Percentiles rank a stretch among this genome's conserved stretches.
Conservation (phyloP, 2,329 filamentous ascomycete species). For the Aspergillus quadricinctus region DNA sequence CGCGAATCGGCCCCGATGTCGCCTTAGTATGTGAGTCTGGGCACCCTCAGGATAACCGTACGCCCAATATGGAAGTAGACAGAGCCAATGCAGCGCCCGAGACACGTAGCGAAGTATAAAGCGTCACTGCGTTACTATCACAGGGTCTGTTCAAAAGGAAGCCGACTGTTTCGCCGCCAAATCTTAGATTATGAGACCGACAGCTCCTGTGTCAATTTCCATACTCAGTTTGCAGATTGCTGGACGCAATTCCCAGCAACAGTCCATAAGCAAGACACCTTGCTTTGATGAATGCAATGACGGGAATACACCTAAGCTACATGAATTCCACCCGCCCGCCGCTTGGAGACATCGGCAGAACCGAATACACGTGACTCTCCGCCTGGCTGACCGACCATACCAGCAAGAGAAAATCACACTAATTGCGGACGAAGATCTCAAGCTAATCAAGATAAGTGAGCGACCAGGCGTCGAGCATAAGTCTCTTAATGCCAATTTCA, state of each 20-base stretch:
- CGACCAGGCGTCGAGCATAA: not conserved
- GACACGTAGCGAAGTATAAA: not conserved
- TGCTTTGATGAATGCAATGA: not conserved
- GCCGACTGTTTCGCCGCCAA: not conserved
- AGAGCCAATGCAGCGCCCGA: not conserved
- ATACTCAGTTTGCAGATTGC: not conserved
- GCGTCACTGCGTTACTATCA: not conserved
- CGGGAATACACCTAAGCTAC: not conserved
- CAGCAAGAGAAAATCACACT: constrained; percentile 15
- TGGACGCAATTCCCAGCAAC: not conserved
- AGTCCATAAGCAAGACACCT: not conserved
- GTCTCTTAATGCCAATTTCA: not conserved
- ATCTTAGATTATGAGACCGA: not conserved
- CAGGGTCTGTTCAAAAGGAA: not conserved
- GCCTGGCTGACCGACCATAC: constrained; percentile 17
- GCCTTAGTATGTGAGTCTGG: not conserved
- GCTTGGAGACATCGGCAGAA: constrained; percentile 13
- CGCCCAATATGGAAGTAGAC: not conserved
- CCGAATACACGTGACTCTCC: constrained; percentile 29
- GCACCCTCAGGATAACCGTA: not conserved
- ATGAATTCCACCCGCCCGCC: not conserved
- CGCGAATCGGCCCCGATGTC: not conserved
- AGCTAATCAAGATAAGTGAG: not conserved
- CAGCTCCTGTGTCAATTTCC: not conserved
- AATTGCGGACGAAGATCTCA: not conserved